phyloP scores from a whole-genome alignment of 2,329 filamentous ascomycete species.

The Fusarium torulosum region DNA sequence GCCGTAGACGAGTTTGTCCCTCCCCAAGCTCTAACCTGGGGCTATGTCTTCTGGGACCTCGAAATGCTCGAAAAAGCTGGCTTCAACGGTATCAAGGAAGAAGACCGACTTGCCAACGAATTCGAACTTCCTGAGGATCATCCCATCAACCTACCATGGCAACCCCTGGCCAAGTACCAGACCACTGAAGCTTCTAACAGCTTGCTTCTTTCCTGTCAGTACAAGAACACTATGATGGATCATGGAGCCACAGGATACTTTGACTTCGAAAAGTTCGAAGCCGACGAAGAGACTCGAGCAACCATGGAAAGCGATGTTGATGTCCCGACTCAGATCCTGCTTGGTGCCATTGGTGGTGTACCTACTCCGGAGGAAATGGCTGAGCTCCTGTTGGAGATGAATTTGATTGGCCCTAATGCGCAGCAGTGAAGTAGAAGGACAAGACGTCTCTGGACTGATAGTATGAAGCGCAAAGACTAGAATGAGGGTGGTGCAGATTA shows the following conservation, averaged over 20 bases:
- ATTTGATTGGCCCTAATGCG: not conserved
- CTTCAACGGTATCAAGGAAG: not conserved
- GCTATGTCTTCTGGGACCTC: slow-evolving; percentile 29
- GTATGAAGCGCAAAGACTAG: no score
- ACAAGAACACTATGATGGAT: not conserved
- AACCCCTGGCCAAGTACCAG: not conserved
- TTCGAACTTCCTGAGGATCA: not conserved
- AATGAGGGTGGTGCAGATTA: not conserved
- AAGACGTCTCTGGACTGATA: no score
- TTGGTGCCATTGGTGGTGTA: not conserved
- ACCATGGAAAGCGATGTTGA: not conserved
- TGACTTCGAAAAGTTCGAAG: slow-evolving; percentile 2
- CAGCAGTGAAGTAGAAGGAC: not conserved
- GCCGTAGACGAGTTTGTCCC: not conserved
- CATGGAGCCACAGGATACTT: slow-evolving; percentile 12
- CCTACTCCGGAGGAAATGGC: not conserved
- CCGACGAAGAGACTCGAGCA: not conserved
- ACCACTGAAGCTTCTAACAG: not conserved
- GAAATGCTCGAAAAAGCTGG: slow-evolving; percentile 10
- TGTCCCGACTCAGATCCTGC: not conserved
- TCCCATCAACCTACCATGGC: not conserved
- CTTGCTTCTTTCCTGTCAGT: not conserved
- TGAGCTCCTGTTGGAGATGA: not conserved
- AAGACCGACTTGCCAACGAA: not conserved
- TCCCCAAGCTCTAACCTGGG: not conserved